These are phyloP conservation scores for Salvia splendens DNA, from an alignment of 257 asterid species.

Conservation along the genomic window DNA sequence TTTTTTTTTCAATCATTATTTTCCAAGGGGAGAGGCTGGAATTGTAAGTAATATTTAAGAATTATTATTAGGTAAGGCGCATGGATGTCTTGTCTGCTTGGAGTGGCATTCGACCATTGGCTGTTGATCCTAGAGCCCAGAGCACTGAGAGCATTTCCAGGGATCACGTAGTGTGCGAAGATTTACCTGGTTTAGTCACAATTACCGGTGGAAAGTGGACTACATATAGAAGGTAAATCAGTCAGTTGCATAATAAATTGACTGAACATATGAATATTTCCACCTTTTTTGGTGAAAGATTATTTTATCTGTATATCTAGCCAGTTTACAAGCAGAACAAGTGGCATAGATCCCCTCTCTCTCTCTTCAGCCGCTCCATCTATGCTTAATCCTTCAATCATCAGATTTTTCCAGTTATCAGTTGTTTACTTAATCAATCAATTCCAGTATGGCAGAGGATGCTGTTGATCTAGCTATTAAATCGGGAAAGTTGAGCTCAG, in stretches of 20 bases:
- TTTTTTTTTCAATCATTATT: constrained; percentile 6
- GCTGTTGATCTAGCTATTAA: constrained; percentile 84
- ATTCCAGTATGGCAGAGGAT: constrained; percentile 98
- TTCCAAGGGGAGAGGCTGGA: constrained; percentile 26
- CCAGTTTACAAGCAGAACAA: constrained; percentile 19
- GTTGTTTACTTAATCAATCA: constrained; percentile 28
- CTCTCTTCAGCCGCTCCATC: constrained; percentile 12
- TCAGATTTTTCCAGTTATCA: constrained; percentile 11
- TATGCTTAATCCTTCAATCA: constrained; percentile 22
- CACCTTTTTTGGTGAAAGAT: neutral
- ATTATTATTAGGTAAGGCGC: constrained; percentile 72
- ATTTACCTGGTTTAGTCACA: constrained; percentile 88
- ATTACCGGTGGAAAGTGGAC: constrained; percentile 99
- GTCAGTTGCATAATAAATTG: constrained; percentile 5
- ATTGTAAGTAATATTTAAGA: constrained; percentile 19
- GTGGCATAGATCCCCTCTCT: neutral
- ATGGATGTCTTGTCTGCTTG: constrained; percentile 93
- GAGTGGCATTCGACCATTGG: constrained; percentile 99
- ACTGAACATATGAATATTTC: neutral
- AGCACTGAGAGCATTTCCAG: constrained; percentile 90
- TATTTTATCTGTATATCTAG: neutral
- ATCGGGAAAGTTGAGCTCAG: constrained; percentile 78
- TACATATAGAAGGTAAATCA: constrained; percentile 84
- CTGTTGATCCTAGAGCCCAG: constrained; percentile 87
- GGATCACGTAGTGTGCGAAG: constrained; percentile 90